Base-by-base conservation (phyloP, 805 yeast genomes). In the Monosporozyma aquatica region DNA sequence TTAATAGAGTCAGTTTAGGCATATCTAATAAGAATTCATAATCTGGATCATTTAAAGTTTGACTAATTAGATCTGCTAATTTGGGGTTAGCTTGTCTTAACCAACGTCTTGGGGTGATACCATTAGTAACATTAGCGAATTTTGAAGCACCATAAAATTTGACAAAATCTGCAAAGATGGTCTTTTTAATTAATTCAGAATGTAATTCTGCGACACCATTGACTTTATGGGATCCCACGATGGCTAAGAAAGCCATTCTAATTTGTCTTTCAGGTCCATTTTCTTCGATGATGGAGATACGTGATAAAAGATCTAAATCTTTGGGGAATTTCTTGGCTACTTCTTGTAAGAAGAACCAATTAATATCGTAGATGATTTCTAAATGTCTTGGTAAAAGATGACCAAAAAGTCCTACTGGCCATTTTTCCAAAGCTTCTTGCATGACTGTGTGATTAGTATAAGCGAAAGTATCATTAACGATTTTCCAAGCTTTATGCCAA, bases 71-170 rank as follows among this genome's bases (percentile, higher is more conserved):
- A n/a, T 65, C 68, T 14, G 92, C 74, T 53, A 87, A 70, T 51
- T 70, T 71, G 9, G 97, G 96, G 64, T 87, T 89, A 40, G 96
- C 95, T 67, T 87, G 95, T 61, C 78, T 80, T 59, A 87, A 74
- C 97, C 97, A 87, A 67, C 97, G 80, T 72, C 97, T 79, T 53
- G 96, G 96, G 3, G 97, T 87, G 58, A 87, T 79, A 67, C 97
- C 97, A 63, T 87, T 87, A 39, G 97, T 87, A 47, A 87, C 95
- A 56, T 87, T 87, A 41, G 85, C 84, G 65, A 87, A 87, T 65
- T 83, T 85, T 48, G 84, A 85, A 18, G 71, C 56, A 39, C 97
- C 97, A 54, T 76, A 87, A 28, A 87, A 72, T 47, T 72, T 74
- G 43, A 87, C 97, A 59, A 87, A 87, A 65, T 89, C 96, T 61